Evolutionary conservation across 2,329 filamentous ascomycete genomes (phyloP).

Genomic region (Bipolaris oryzae): DNA sequence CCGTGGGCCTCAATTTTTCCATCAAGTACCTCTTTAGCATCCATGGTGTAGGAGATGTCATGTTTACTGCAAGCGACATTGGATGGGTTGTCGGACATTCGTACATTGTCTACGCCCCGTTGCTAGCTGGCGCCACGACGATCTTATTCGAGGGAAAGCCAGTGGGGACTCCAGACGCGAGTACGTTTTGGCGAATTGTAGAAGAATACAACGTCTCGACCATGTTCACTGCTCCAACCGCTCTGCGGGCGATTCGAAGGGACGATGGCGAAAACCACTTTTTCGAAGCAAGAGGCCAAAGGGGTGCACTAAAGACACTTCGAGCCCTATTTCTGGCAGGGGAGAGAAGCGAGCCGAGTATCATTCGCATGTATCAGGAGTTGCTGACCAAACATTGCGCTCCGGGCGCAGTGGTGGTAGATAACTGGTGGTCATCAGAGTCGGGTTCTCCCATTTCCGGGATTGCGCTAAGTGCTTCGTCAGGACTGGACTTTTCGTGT

Average conservation of each 20-base stretch:
- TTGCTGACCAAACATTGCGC: constrained; percentile 72
- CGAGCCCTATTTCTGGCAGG: constrained; percentile 83
- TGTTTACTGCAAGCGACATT: constrained; percentile 82
- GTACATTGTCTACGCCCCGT: constrained; percentile 87
- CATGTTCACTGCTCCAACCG: constrained; percentile 82
- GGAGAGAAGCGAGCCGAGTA: constrained; percentile 85
- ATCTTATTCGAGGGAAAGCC: constrained; percentile 95
- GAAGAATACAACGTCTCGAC: constrained; percentile 84
- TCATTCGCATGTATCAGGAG: constrained; percentile 79
- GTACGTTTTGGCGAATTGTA: constrained; percentile 85
- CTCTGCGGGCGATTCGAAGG: constrained; percentile 82
- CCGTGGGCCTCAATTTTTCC: constrained; percentile 80
- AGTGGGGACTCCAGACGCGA: constrained; percentile 83
- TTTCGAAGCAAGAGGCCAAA: constrained; percentile 67
- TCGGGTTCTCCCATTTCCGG: constrained; percentile 72
- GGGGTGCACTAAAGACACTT: constrained; percentile 73
- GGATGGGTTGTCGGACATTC: constrained; percentile 81
- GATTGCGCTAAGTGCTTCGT: constrained; percentile 66
- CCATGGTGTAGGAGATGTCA: constrained; percentile 81
- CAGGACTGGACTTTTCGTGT: constrained; percentile 61
- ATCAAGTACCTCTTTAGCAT: constrained; percentile 85
- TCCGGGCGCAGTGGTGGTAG: constrained; percentile 66
- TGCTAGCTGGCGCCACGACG: constrained; percentile 83
- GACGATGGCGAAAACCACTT: constrained; percentile 78
- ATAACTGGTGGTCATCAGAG: constrained; percentile 78